Evolutionary conservation across 75 land plant genomes (phyloP), one percentile per base, ranked within the genome.

Genomic region (Picea glauca): DNA sequence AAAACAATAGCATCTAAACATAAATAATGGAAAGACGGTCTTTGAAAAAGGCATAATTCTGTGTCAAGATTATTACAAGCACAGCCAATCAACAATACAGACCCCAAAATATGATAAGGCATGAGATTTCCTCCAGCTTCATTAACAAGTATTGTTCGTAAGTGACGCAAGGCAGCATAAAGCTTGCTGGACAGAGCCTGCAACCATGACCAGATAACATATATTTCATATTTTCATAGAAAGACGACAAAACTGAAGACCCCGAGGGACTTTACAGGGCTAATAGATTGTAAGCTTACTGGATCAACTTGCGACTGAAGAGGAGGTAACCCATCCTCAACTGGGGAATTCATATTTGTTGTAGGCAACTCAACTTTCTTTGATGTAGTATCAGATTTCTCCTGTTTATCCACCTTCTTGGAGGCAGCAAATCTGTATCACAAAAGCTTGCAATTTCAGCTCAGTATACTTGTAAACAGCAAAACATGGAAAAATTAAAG

Each of bases 61-160:
- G 7, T 6, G 33, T 13, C 20, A 70, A 40, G 26, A 70, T 5
- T 70, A 43, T 75, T 59, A 58, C 35, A 30, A 57, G 15, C 6
- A 56, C 31, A 50, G 58, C 13, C 77, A 17, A 26, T 60, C 30
- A 2, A 68, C 46, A 46, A 23, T n/a, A 57, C 86, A 75, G 63
- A 95, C 98, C 90, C 89, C 84, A 96, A 92, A 43, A 96, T 93
- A 82, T 96, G 98, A 75, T 93, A 89, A 30, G 98, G 88, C 87
- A 87, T 85, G 58, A 87, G 83, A 72, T 95, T 90, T 1, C 91
- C 91, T 50, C 87, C 93, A 75, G 91, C 87, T 83, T 91, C 96
- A 72, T 92, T 93, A 9, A 94, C 81, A 13, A 96, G 87, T 31
- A 31, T n/a, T 60, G 84, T 84, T 59, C 96, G 87, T 54, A 93